Percentiles rank a stretch among this genome's conserved stretches.
phyloP scores from a whole-genome alignment of 2,329 filamentous ascomycete species.

The Scytalidium sp. region DNA sequence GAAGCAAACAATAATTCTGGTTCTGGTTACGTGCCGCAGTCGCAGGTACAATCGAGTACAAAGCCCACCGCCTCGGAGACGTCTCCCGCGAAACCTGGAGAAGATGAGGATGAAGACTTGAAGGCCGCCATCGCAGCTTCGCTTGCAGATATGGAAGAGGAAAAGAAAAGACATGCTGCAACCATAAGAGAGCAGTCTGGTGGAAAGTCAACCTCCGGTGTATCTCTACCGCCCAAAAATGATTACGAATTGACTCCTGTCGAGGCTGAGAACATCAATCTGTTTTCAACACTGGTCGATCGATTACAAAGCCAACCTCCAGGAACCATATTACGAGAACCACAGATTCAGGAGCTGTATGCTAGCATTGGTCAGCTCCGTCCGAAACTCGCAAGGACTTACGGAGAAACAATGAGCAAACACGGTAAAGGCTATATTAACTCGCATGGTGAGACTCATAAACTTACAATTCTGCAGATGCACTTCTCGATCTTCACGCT shows the following conservation, averaged over 20 bases:
- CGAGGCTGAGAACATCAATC: constrained; percentile 95
- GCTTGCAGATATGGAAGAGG: constrained; percentile 94
- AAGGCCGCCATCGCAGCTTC: constrained; percentile 96
- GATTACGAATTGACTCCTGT: constrained; percentile 92
- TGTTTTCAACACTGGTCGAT: constrained; percentile 92
- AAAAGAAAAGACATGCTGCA: constrained; percentile 87
- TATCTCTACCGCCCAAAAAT: constrained; percentile 70
- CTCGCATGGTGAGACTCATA: neutral
- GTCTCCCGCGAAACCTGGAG: constrained; percentile 50
- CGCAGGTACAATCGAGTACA: constrained; percentile 40
- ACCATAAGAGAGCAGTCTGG: constrained; percentile 73
- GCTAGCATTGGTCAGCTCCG: constrained; percentile 92
- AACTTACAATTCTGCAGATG: constrained; percentile 60
- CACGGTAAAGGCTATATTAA: constrained; percentile 65
- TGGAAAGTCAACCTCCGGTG: constrained; percentile 44
- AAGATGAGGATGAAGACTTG: constrained; percentile 89
- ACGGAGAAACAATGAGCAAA: constrained; percentile 99
- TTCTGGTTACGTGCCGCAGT: constrained; percentile 68
- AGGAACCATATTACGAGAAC: constrained; percentile 92
- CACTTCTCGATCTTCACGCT: constrained; percentile 86
- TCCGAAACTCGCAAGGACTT: constrained; percentile 90
- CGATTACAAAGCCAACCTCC: constrained; percentile 92
- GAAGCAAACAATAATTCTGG: constrained; percentile 76
- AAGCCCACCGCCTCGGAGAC: constrained; percentile 27
- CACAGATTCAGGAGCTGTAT: constrained; percentile 96